These are phyloP conservation scores for Raddia guianensis DNA, from an alignment of 176 grass and related monocot genomes.

Conservation along the genomic window DNA sequence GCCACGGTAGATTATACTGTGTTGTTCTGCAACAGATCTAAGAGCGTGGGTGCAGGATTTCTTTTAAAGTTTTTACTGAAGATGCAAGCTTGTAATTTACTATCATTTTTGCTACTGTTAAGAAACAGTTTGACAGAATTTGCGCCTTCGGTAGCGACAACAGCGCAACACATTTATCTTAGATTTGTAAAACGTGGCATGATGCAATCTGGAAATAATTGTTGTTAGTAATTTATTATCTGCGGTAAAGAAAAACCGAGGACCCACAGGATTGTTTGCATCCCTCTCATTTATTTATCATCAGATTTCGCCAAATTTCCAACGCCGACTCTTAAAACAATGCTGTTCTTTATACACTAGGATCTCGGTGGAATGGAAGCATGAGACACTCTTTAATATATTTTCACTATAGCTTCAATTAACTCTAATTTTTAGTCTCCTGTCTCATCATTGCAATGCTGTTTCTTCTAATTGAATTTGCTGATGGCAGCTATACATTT, in stretches of 20 bases:
- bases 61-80: not conserved
- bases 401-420: not conserved
- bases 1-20: not conserved
- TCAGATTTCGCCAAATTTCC: not conserved
- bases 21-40: constrained; percentile 11
- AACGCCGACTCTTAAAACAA: not conserved
- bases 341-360: not conserved
- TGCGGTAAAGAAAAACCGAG: not conserved
- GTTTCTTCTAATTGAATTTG: constrained; percentile 8
- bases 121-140: not conserved
- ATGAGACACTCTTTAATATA: not conserved
- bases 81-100: not conserved
- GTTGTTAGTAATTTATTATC: not conserved
- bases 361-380: not conserved
- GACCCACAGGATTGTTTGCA: not conserved
- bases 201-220: not conserved
- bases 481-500: not conserved
- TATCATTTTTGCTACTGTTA: not conserved
- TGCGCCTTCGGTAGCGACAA: not conserved
- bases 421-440: not conserved
- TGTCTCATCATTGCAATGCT: not conserved
- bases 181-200: not conserved
- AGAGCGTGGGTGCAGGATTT: not conserved
- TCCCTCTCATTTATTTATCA: not conserved
- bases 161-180: not conserved